Conservation (phyloP, 441 rosid genomes). For the Aleurites moluccanus region DNA sequence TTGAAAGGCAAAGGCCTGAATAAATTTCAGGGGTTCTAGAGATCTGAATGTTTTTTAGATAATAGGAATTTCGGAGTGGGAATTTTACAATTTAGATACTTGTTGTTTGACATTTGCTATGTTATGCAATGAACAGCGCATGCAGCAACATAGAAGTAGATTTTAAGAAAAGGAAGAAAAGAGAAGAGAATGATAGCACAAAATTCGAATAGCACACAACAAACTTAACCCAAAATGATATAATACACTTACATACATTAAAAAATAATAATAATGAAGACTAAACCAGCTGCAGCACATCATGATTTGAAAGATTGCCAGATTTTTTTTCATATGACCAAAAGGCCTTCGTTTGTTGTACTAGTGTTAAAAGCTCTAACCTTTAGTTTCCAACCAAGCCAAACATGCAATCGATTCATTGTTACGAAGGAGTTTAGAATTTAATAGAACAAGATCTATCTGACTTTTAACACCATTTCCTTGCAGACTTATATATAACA, state of each 20-base stretch:
- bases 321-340: neutral
- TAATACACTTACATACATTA: neutral
- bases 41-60: neutral
- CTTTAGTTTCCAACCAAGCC: neutral
- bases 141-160: neutral
- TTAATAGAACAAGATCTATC: neutral
- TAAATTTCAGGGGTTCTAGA: neutral
- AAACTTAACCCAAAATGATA: neutral
- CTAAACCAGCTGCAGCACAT: neutral
- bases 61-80: neutral
- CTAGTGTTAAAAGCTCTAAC: neutral
- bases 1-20: neutral
- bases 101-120: neutral
- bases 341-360: neutral
- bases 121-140: neutral
- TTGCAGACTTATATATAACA: neutral
- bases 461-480: neutral
- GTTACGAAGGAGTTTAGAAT: neutral
- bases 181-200: too few relatives aligned
- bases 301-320: neutral
- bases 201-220: too few relatives aligned
- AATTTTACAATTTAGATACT: neutral
- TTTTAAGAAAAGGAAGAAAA: neutral
- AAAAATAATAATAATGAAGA: neutral
- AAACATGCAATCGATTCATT: neutral